phyloP scores from a whole-genome alignment of 2,329 filamentous ascomycete species.

The Pseudogymnoascus sp. region DNA sequence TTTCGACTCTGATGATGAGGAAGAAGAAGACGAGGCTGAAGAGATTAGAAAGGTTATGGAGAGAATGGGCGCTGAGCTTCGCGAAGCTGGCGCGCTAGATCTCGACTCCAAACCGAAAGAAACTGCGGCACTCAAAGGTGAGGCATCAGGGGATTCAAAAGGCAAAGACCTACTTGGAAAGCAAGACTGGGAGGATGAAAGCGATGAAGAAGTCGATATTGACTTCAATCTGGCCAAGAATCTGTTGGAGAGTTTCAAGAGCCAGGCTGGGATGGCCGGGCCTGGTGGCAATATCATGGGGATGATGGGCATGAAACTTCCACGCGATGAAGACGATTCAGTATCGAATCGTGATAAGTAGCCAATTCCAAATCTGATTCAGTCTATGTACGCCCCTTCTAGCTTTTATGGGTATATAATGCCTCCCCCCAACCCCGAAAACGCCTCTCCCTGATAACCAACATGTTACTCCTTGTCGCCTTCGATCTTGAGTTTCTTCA shows the following conservation, averaged over 20 bases:
- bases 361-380: background rate
- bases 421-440: conserved; percentile 11
- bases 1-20: conserved; percentile 31
- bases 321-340: conserved; percentile 63
- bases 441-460: conserved; percentile 17
- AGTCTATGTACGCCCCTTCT: conserved; percentile 3
- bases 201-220: conserved; percentile 60
- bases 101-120: conserved; percentile 37
- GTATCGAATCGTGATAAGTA: background rate
- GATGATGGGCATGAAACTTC: conserved; percentile 76
- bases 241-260: conserved; percentile 84
- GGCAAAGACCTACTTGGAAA: conserved; percentile 11
- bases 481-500: conserved; percentile 21
- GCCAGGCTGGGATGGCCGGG: conserved; percentile 76
- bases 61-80: conserved; percentile 67
- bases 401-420: conserved; percentile 10
- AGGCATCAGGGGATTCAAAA: background rate
- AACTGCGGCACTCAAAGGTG: conserved; percentile 26
- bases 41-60: conserved; percentile 59
- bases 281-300: conserved; percentile 82
- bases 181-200: conserved; percentile 37
- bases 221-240: conserved; percentile 88
- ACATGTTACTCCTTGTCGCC: conserved; percentile 12
- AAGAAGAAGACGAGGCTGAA: conserved; percentile 45
- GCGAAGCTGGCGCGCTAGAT: conserved; percentile 58